Base-by-base conservation (phyloP, 2,329 filamentous ascomycete genomes). In the Calonectria pseudoturangicola region DNA sequence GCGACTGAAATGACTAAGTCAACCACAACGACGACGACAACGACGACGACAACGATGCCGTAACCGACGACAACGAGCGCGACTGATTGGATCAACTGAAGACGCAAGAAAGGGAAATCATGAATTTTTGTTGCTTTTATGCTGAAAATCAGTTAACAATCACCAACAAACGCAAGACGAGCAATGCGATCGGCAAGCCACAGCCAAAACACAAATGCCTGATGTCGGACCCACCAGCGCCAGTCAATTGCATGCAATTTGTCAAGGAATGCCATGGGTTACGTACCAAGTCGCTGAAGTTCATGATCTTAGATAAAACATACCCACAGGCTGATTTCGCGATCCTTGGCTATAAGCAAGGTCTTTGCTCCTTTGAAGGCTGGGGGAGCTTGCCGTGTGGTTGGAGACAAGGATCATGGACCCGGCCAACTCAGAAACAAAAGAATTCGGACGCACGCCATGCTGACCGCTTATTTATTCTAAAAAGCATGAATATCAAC, bases 261-360 rank as follows among this genome's bases (percentile, higher is more conserved):
- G 54, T 60, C 54, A 60, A 60, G 33, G 54, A 60, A 60, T 60
- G 33, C 21, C n/a, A 4, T 21, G 13, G 27, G 33, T 60, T 60
- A 60, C 54, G 54, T 60, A 60, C 54, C 21, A 33, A 21, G 54
- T 41, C 27, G 33, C 33, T 60, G 54, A 60, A 60, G 54, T 60
- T 60, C 54, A 60, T 60, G 54, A 60, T 60, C 36, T 60, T 60
- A 60, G 54, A 60, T 60, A 60, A 60, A 60, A 60, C 3, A 41
- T 27, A 60, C 16, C 33, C 54, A 60, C 21, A 60, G n/a, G 54
- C 16, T 60, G 33, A 25, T 41, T 60, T 60, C 21, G 15, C 13
- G n/a, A 60, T 41, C 54, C 54, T 27, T 60, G 54, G 21, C 54
- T 27, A 21, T 41, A 18, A 25, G 54, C 54, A 41, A 41, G 54